phyloP scores from a whole-genome alignment of 2,329 filamentous ascomycete species.

The Fusarium veterinarium region DNA sequence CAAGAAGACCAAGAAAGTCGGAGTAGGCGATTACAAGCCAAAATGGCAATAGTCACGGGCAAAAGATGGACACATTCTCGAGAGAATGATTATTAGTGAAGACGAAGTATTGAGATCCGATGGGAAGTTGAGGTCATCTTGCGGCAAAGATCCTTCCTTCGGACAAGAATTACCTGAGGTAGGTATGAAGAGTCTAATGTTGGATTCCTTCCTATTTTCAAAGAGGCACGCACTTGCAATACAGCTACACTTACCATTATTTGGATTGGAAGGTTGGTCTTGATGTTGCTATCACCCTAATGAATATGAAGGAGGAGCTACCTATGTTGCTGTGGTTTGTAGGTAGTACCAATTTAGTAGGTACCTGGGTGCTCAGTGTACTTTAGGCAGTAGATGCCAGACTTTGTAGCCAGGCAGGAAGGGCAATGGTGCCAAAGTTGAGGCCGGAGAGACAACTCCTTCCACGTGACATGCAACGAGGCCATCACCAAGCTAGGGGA shows the following conservation, averaged over 20 bases:
- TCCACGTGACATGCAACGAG: constrained; percentile 11
- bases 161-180: not conserved
- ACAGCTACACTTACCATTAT: constrained; percentile 14
- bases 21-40: constrained; percentile 33
- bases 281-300: not conserved
- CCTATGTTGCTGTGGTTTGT: not conserved
- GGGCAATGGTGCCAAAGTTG: not conserved
- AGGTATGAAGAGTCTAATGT: not conserved
- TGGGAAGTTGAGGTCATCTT: not conserved
- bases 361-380: not conserved
- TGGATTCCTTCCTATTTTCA: not conserved
- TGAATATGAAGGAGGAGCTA: not conserved
- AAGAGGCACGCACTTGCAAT: not conserved
- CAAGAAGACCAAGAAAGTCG: constrained; percentile 40
- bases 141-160: not conserved
- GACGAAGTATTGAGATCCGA: not conserved
- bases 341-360: not conserved
- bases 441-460: not conserved
- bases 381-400: not conserved
- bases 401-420: not conserved
- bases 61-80: constrained; percentile 28
- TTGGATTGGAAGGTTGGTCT: not conserved
- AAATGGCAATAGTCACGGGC: constrained; percentile 34
- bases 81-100: constrained; percentile 11
- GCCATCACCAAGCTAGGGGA: constrained; percentile 1